Evolutionary conservation across 2,329 filamentous ascomycete species (phyloP).

Genomic region (Elsinoe fawcettii): DNA sequence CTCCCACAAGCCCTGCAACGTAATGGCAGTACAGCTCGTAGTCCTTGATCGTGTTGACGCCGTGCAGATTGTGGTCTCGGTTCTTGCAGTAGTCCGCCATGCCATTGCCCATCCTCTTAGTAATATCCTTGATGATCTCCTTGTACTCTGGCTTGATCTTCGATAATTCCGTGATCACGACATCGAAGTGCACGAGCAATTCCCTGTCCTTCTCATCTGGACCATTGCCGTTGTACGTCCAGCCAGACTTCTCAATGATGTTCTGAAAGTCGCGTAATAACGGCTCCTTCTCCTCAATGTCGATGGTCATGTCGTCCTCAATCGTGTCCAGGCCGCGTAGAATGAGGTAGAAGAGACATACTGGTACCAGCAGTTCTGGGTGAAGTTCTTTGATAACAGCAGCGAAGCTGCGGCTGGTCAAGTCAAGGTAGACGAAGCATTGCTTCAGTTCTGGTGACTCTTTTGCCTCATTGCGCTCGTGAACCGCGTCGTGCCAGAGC

Average conservation of each 20-base stretch:
- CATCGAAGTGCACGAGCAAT: slow-evolving; percentile 84
- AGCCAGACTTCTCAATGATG: slow-evolving; percentile 72
- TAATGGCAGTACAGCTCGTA: slow-evolving; percentile 98
- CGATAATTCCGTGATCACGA: slow-evolving; percentile 77
- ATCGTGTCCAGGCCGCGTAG: slow-evolving; percentile 94
- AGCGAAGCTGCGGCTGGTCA: slow-evolving; percentile 88
- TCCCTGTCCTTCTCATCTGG: slow-evolving; percentile 91
- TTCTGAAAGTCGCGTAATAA: slow-evolving; percentile 75
- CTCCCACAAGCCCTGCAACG: slow-evolving; percentile 95
- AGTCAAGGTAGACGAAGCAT: slow-evolving; percentile 79
- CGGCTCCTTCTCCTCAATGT: slow-evolving; percentile 73
- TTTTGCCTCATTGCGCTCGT: slow-evolving; percentile 67
- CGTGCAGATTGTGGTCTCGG: slow-evolving; percentile 57
- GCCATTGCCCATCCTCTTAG: slow-evolving; percentile 89
- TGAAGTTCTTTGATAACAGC: slow-evolving; percentile 94
- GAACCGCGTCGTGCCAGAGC: slow-evolving; percentile 90
- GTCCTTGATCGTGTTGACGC: slow-evolving; percentile 74
- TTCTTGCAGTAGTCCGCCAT: slow-evolving; percentile 95
- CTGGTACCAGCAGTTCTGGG: slow-evolving; percentile 81
- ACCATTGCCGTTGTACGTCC: slow-evolving; percentile 80
- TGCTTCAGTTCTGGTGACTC: slow-evolving; percentile 66
- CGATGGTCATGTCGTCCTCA: slow-evolving; percentile 95
- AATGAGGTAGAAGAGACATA: slow-evolving; percentile 86
- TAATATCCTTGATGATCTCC: slow-evolving; percentile 85
- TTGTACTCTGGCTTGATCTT: slow-evolving; percentile 78